These are phyloP conservation scores for Microthlaspi erraticum DNA, from an alignment of 345 rosid species.

Conservation along the genomic window DNA sequence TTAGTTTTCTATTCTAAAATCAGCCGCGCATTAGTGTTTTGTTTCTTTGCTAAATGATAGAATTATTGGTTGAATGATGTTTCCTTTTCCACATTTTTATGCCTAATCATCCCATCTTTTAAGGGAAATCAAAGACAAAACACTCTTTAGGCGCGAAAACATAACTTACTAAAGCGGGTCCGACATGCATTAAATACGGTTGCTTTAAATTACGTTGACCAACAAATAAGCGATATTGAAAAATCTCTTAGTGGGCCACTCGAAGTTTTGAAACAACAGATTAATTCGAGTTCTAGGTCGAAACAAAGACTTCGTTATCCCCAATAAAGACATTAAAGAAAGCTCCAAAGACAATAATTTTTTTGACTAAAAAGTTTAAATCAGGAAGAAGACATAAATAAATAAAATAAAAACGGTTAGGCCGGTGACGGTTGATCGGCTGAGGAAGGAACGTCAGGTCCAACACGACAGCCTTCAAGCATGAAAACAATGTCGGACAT, in stretches of 20 bases:
- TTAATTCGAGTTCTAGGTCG: slow-evolving; percentile 30
- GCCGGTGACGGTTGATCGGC: slow-evolving; percentile 91
- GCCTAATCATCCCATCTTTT: background rate
- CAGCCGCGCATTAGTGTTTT: slow-evolving; percentile 8
- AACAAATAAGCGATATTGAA: background rate
- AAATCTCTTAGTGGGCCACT: slow-evolving; percentile 27
- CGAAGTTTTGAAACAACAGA: slow-evolving; percentile 17
- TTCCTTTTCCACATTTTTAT: background rate
- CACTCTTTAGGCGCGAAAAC: slow-evolving; percentile 35
- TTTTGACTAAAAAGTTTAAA: slow-evolving; percentile 22
- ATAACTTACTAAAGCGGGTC: slow-evolving; percentile 8
- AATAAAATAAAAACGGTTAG: slow-evolving; percentile 31
- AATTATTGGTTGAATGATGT: slow-evolving; percentile 28
- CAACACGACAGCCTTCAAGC: slow-evolving; percentile 98
- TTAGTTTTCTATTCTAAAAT: background rate
- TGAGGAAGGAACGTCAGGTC: slow-evolving; percentile 81
- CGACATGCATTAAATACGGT: slow-evolving; percentile 26
- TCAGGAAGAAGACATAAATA: slow-evolving; percentile 16
- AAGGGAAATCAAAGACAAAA: background rate
- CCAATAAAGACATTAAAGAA: slow-evolving; percentile 39
- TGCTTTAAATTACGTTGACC: slow-evolving; percentile 35
- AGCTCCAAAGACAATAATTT: slow-evolving; percentile 35
- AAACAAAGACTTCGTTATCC: slow-evolving; percentile 24
- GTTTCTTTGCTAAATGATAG: background rate
- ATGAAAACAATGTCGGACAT: slow-evolving; percentile 93